phyloP scores from a whole-genome alignment of 257 asterid genomes.

The Capsicum rhomboideum region DNA sequence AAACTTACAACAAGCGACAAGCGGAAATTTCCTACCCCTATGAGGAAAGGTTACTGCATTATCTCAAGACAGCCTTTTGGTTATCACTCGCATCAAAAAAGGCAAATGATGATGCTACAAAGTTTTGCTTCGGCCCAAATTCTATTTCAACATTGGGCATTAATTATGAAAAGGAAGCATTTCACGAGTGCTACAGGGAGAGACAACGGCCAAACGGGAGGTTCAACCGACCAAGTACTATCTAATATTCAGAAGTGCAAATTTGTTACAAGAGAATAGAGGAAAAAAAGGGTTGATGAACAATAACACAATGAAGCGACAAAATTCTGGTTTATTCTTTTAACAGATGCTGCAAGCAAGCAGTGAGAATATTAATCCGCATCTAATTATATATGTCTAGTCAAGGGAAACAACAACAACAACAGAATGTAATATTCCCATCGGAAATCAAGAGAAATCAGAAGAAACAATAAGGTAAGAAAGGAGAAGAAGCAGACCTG shows the following conservation, averaged over 20 bases:
- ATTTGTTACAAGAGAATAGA: background rate
- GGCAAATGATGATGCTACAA: background rate
- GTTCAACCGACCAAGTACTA: background rate
- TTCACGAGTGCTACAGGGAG: background rate
- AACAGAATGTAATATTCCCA: background rate
- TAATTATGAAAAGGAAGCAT: background rate
- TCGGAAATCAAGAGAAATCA: background rate
- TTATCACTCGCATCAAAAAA: background rate
- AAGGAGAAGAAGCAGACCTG: slow-evolving; percentile 23
- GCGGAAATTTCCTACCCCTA: background rate
- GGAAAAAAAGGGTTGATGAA: background rate
- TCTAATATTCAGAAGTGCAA: background rate
- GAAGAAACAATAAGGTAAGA: background rate
- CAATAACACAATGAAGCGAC: no score
- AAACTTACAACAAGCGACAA: background rate
- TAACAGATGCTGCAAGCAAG: background rate
- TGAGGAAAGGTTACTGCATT: background rate
- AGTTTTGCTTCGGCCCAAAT: background rate
- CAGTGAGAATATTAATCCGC: background rate
- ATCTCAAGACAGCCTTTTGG: background rate
- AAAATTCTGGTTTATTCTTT: background rate
- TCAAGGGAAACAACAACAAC: background rate
- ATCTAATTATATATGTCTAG: background rate
- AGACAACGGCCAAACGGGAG: background rate
- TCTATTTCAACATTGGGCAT: background rate